Base-by-base conservation (phyloP, 331 rosid species). In the Rosa hybrid region DNA sequence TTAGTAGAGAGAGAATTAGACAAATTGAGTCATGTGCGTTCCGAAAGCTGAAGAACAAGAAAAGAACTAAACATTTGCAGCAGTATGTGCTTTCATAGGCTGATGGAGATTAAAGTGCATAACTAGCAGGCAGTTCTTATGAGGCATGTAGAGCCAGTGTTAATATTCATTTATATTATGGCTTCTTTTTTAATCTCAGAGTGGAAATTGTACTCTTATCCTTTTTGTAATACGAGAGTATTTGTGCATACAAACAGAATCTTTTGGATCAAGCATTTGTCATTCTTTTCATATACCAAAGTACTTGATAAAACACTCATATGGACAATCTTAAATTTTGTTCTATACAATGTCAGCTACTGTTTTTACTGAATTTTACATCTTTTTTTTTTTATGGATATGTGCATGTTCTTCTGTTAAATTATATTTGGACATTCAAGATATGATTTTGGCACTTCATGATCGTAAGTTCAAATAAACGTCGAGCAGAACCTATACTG, bases 1-100 rank as follows among this genome's bases (percentile, higher is more conserved):
- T 95, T 59, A 95, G 97, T 86, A 91, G 98, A 78, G 99, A 95
- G 89, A 93, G 99, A 89, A 74, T 95, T 76, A 88, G 99, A 81
- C 99, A 95, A 82, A 90, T 95, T 64, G 99, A 95, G 86, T 84
- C 90, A 2, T 86, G 92, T 81, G 99, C 97, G 27, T 91, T 95
- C 81, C 86, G 97, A 79, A 95, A 91, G 86, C 92, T 95, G 77
- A 93, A 91, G 91, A 93, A 87, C 91, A 93, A 90, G 93, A 95
- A 86, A 86, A 91, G 96, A 86, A 93, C 88, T 83, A 86, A 87
- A 78, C 89, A 95, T 87, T 90, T 95, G 88, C 92, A 88, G 86
- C 98, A 93, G 86, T 95, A 95, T 87, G 51, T 89, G 83, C 72
- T 87, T 85, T 59, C 91, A 84, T 89, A 93, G 85, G 63, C 78